Conservation (phyloP, 176 grass and related monocot genomes). For the Tuctoria greenei region DNA sequence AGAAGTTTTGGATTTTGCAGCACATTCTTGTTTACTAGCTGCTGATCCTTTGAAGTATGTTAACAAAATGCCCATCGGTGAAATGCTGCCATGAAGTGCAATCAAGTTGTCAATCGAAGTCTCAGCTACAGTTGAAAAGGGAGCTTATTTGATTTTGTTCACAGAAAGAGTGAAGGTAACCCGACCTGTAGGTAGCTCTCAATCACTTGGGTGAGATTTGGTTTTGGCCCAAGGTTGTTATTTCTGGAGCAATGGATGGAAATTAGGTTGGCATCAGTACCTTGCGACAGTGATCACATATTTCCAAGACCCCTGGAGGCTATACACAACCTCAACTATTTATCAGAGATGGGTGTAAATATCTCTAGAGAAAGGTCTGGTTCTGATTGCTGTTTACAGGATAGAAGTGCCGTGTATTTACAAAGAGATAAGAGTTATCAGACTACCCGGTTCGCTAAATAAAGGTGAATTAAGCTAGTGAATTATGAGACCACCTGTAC, state of each 20-base stretch:
- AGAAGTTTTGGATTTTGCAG: slow-evolving; percentile 15
- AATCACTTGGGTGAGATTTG: slow-evolving; percentile 46
- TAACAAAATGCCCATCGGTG: slow-evolving; percentile 40
- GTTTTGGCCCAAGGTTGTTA: slow-evolving; percentile 45
- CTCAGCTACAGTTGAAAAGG: slow-evolving; percentile 47
- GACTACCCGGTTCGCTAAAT: slow-evolving; percentile 55
- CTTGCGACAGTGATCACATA: slow-evolving; percentile 57
- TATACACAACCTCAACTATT: slow-evolving; percentile 33
- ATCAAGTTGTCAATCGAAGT: slow-evolving; percentile 38
- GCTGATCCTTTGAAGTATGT: slow-evolving; percentile 56
- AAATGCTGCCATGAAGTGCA: slow-evolving; percentile 47
- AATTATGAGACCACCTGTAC: slow-evolving; percentile 27
- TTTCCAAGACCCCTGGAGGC: slow-evolving; percentile 58
- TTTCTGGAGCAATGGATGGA: slow-evolving; percentile 49
- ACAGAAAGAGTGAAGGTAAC: slow-evolving; percentile 56
- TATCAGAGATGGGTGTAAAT: slow-evolving; percentile 58
- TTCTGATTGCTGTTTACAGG: slow-evolving; percentile 55
- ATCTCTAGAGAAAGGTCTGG: slow-evolving; percentile 62
- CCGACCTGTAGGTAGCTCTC: slow-evolving; percentile 46
- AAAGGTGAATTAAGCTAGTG: slow-evolving; percentile 53
- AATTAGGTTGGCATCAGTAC: slow-evolving; percentile 46
- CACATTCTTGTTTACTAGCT: slow-evolving; percentile 11
- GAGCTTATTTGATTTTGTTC: slow-evolving; percentile 40
- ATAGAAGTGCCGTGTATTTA: slow-evolving; percentile 51
- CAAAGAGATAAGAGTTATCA: slow-evolving; percentile 48